phyloP scores from a whole-genome alignment of 768 basidiomycete genomes.

The Boletus rufocinnamomeus region DNA sequence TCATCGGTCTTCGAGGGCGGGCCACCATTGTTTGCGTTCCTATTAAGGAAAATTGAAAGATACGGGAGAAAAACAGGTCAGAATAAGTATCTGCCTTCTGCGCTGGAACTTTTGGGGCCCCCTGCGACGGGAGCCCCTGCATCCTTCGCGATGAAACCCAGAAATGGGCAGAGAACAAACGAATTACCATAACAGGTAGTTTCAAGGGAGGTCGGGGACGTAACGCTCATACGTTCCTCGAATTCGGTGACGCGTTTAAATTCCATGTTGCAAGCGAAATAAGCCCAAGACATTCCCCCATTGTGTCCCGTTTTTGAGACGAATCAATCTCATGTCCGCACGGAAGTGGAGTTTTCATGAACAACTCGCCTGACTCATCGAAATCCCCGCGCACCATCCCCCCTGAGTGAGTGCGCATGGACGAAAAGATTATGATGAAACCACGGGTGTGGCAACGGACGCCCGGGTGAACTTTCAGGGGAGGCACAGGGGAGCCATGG shows the following conservation, averaged over 20 bases:
- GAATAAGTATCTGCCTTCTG: slow-evolving; percentile 36
- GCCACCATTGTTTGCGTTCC: slow-evolving; percentile 37
- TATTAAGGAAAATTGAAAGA: slow-evolving; percentile 36
- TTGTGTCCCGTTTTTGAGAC: slow-evolving; percentile 19
- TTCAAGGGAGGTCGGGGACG: slow-evolving; percentile 39
- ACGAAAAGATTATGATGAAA: slow-evolving; percentile 20
- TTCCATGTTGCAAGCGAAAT: slow-evolving; percentile 34
- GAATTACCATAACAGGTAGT: slow-evolving; percentile 39
- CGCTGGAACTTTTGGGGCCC: slow-evolving; percentile 33
- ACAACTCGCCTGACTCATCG: slow-evolving; percentile 17
- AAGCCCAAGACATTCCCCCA: slow-evolving; percentile 23
- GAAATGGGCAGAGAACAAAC: slow-evolving; percentile 40
- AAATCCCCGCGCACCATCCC: slow-evolving; percentile 14
- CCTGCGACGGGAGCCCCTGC: slow-evolving; percentile 29
- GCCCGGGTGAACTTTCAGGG: slow-evolving; percentile 19
- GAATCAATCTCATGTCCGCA: slow-evolving; percentile 27
- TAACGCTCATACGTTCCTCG: slow-evolving; percentile 30
- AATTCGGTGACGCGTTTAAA: slow-evolving; percentile 34
- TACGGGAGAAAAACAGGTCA: slow-evolving; percentile 31
- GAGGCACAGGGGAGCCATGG: slow-evolving; percentile 9
- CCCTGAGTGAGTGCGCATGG: slow-evolving; percentile 15
- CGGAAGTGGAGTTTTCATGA: slow-evolving; percentile 19
- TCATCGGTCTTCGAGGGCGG: slow-evolving; percentile 23
- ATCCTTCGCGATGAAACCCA: slow-evolving; percentile 30
- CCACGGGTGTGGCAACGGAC: slow-evolving; percentile 24